These are phyloP conservation scores for Ailanthus altissimus DNA, from an alignment of 345 rosid species.

Conservation along the genomic window DNA sequence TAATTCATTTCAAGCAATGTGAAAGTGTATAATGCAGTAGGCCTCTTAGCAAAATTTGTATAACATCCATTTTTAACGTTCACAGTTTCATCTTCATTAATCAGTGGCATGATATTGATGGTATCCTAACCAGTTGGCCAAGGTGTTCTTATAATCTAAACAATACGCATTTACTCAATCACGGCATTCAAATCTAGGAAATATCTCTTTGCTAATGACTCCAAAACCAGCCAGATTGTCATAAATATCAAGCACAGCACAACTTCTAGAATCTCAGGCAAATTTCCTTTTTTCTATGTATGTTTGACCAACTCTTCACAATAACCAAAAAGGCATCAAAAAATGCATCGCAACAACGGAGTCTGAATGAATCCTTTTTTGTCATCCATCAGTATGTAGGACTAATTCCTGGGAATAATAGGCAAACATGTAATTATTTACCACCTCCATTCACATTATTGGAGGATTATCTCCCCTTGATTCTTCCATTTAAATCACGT, in stretches of 20 bases:
- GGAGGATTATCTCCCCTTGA: neutral
- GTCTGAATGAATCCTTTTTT: neutral
- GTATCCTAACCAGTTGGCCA: neutral
- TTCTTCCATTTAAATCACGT: constrained; percentile 5
- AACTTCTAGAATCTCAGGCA: neutral
- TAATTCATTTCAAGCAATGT: neutral
- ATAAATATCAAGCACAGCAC: neutral
- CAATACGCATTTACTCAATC: neutral
- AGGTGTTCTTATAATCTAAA: neutral
- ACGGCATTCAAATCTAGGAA: neutral
- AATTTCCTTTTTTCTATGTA: neutral
- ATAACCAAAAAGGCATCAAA: neutral
- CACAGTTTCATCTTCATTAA: neutral
- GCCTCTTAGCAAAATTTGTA: too few species aligned
- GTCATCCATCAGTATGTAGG: neutral
- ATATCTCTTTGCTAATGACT: constrained; percentile 1
- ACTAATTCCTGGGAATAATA: neutral
- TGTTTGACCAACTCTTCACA: neutral
- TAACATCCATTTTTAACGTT: neutral
- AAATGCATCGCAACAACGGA: neutral
- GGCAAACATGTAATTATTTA: neutral
- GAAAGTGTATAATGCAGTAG: neutral
- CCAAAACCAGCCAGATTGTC: neutral
- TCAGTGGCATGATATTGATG: neutral
- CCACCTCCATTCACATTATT: neutral